Evolutionary conservation across 2,329 filamentous ascomycete species (phyloP), one percentile per base, ranked within the genome.

Genomic region (Fonsecaea erecta): DNA sequence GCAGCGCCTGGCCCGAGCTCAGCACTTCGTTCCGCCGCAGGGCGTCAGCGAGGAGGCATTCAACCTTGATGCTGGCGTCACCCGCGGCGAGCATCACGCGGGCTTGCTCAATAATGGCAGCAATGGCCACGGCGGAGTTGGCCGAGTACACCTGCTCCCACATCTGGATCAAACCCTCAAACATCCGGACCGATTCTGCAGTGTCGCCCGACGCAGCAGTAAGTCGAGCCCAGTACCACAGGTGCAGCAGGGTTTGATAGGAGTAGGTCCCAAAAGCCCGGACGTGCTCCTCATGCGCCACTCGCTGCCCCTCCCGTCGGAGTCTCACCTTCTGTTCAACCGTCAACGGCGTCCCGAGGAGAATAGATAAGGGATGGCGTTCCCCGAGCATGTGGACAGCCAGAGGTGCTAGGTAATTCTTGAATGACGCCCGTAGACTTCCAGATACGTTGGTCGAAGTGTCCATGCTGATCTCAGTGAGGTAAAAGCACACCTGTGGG

Each of bases 401-500:
- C 18, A 63, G 48, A 0, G 48, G 40, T 3, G 30, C 5, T 8
- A 62, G 43, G 16, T 56, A 32, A 9, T 14, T 37, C 12, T 30
- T 62, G 32, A 40, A 52, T 12, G 26, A 37, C n/a, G 26, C 32
- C 18, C 55, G 53, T 30, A 66, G 21, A 12, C 56, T 52, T 16
- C 53, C 53, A 12, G 55, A 40, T 26, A 62, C 53, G 3, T 52
- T 59, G 9, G 43, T 46, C 5, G 64, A 62, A 16, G 64, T 46
- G 18, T 66, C 60, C 53, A 63, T 62, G 21, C 40, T 52, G 26
- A 53, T 48, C 28, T 62, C 64, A n/a, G 35, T 51, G 30, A 66
- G 18, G 14, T 51, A 53, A 30, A 35, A 58, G 48, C 54, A 66
- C 8, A 59, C 18, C 35, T 58, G 55, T 0, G 64, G 64, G 18